These are phyloP conservation scores for Sicyos baderoa DNA, from an alignment of 306 rosid genomes.

Conservation along the genomic window DNA sequence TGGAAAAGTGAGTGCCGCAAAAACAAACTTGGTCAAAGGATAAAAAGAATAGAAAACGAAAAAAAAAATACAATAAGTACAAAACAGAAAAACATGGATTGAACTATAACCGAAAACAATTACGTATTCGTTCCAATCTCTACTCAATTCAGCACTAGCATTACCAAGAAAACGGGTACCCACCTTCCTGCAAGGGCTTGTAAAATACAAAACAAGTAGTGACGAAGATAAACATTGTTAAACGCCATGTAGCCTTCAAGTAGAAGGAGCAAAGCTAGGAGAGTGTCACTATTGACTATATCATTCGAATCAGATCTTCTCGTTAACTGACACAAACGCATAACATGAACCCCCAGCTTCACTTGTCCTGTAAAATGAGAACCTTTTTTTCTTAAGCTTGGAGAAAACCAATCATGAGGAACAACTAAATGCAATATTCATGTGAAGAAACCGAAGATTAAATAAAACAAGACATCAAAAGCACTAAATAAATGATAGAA, in stretches of 20 bases:
- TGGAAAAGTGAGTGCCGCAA: too few species aligned
- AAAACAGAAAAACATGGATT: not conserved
- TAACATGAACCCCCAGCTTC: constrained; percentile 68
- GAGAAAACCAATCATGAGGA: not conserved
- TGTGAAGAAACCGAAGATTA: not conserved
- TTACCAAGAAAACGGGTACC: constrained; percentile 10
- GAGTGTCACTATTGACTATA: constrained; percentile 47
- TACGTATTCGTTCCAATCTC: not conserved
- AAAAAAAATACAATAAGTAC: not conserved
- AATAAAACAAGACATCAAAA: constrained; percentile 14
- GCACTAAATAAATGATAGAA: constrained; percentile 13
- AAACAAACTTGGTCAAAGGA: too few species aligned
- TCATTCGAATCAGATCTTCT: constrained; percentile 41
- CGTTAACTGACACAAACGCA: constrained; percentile 71
- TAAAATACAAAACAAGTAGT: constrained; percentile 74
- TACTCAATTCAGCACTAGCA: not conserved
- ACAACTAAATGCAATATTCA: not conserved
- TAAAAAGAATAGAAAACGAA: too few species aligned
- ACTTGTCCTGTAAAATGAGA: constrained; percentile 63
- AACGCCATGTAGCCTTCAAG: constrained; percentile 70
- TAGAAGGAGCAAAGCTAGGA: constrained; percentile 54
- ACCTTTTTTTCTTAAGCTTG: not conserved
- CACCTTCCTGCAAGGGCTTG: constrained; percentile 90
- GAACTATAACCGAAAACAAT: not conserved
- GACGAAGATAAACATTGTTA: constrained; percentile 80